phyloP scores from a whole-genome alignment of 148 eudicot species.

The Dianthus caryophyllus region DNA sequence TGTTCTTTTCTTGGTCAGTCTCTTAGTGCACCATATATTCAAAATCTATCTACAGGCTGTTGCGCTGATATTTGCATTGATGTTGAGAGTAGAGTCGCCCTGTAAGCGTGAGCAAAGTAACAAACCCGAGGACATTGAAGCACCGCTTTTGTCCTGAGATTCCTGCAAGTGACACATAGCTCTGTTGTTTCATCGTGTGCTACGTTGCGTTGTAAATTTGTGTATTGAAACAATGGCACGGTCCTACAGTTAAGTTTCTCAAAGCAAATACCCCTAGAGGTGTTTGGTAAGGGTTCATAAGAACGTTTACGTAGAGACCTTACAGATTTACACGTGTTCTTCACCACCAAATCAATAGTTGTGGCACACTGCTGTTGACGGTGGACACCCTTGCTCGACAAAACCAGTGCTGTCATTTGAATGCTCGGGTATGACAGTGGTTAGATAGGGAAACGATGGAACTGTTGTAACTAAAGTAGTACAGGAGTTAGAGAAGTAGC shows the following conservation, averaged over 20 bases:
- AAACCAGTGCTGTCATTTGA: no score
- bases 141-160: slow-evolving; percentile 38
- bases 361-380: no score
- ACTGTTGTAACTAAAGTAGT: no score
- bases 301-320: background rate
- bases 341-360: background rate
- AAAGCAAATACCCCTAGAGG: background rate
- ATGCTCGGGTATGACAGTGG: no score
- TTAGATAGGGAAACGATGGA: no score
- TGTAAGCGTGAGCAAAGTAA: slow-evolving; percentile 18
- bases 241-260: background rate
- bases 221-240: background rate
- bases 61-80: slow-evolving; percentile 35
- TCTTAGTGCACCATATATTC: slow-evolving; percentile 4
- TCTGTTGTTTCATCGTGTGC: background rate
- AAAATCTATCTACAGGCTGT: slow-evolving; percentile 26
- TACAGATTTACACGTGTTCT: background rate
- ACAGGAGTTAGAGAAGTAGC: no score
- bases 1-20: background rate
- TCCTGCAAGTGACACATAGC: background rate
- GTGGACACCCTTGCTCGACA: no score
- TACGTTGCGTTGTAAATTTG: background rate
- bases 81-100: slow-evolving; percentile 25
- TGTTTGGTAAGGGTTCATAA: background rate
- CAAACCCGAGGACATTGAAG: slow-evolving; percentile 29